Base-by-base conservation (phyloP, 2,329 filamentous ascomycete species). In the Sphaerulina vaccinii region DNA sequence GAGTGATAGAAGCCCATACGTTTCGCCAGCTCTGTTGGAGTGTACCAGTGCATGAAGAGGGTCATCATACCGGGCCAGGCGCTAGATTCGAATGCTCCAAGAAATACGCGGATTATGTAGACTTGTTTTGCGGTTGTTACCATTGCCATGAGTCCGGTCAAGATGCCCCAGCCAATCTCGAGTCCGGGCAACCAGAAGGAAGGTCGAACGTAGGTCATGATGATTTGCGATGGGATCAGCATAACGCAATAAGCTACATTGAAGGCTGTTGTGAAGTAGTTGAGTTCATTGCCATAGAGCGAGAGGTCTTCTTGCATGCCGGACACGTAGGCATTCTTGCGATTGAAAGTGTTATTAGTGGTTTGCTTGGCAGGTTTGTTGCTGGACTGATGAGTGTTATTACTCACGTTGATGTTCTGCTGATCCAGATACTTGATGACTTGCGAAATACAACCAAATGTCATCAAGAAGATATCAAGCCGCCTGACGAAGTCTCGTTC, bases 11-110 rank as follows among this genome's bases (percentile, higher is more conserved):
- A 59, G 0, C 56, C 61, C 60, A 62, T 62, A 1, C 61, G 40
- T 19, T 61, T 63, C 2, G 61, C 61, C 4, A 63, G 50, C 41
- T 63, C 61, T 6, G 52, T 55, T 1, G 58, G 60, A 2, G 61
- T 63, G 32, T 60, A 57, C 73, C 56, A 57, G 57, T 56, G 60
- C 24, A 51, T 73, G 32, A 74, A 68, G 4, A 74, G 56, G 0
- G 71, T 73, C 67, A 74, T 74, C 70, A 74, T 74, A 3, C 71
- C 71, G 0, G 72, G 72, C 71, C 71, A 74, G 3, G 72, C 71
- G 65, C n/a, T 67, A 58, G 67, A 57, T 66, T 72, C 56, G 21
- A 54, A 59, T 3, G 63, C 53, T 5, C 63, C 62, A 2, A 65
- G 41, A 38, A 66, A 63, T 4, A 64, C 60, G 32, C 63, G 46